These are phyloP conservation scores for Aspergillus nomiae DNA, from an alignment of 2,329 filamentous ascomycete species.

Conservation along the genomic window DNA sequence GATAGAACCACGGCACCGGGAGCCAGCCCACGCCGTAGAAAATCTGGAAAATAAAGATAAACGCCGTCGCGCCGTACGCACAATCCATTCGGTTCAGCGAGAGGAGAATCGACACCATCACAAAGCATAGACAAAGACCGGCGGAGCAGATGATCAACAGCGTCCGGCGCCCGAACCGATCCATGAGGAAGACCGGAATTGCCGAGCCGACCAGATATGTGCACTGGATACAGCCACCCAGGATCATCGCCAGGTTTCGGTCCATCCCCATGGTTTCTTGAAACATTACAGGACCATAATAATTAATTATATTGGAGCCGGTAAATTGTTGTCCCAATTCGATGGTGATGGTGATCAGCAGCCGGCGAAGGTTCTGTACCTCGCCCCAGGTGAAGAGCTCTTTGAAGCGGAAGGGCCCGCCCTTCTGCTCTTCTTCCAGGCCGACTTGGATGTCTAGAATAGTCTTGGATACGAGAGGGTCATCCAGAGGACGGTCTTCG, in stretches of 20 bases:
- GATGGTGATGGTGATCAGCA: conserved; percentile 36
- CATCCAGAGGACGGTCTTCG: conserved; percentile 12
- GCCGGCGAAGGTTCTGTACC: conserved; percentile 35
- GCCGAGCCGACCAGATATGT: conserved; percentile 45
- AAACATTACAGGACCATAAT: conserved; percentile 45
- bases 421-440: conserved; percentile 25
- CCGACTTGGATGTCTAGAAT: conserved; percentile 25
- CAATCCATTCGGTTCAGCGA: conserved; percentile 32
- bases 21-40: conserved; percentile 49
- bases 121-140: conserved; percentile 48
- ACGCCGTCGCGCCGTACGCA: conserved; percentile 46
- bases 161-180: conserved; percentile 44
- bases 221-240: conserved; percentile 50
- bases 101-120: conserved; percentile 43
- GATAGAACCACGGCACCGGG: conserved; percentile 49
- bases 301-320: conserved; percentile 43
- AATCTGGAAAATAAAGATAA: conserved; percentile 51
- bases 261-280: conserved; percentile 42
- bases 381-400: conserved; percentile 38
- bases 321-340: conserved; percentile 42
- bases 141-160: conserved; percentile 45
- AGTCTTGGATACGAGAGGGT: conserved; percentile 16
- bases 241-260: conserved; percentile 54
- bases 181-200: conserved; percentile 46
- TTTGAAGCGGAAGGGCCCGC: conserved; percentile 38